Evolutionary conservation across 345 rosid genomes (phyloP), one percentile per base, ranked within the genome.

Genomic region (Schrenkiella parvula): DNA sequence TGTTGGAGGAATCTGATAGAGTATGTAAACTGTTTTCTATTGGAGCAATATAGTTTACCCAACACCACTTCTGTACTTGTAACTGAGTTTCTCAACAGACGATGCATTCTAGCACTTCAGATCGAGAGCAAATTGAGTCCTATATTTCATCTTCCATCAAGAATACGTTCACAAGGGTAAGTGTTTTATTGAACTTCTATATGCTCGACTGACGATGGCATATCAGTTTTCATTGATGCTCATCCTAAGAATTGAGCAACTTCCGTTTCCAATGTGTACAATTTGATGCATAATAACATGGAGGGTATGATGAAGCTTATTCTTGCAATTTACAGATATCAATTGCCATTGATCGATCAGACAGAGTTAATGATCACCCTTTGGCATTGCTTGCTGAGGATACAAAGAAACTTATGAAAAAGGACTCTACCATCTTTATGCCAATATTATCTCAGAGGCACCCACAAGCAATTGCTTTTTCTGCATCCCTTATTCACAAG

Each of bases 301-400:
- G 55, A 56, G 18, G 48, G 54, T 64, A 56, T 70, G 13, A 50
- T 70, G 48, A 48, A 47, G 57, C 57, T 77, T 47, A 64, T 56
- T 58, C 31, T 46, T 78, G 65, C 28, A 54, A 58, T 51, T 55
- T 80, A 78, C 95, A 95, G 99, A 75, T 76, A 59, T 78, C 87
- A 78, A 87, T 72, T 64, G 78, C 78, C 64, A 83, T 88, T 71
- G 98, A 91, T 53, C 86, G 82, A 79, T 81, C 86, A 75, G 95
- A 86, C 81, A 60, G 84, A 75, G 65, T 21, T 14, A 85, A 59
- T 50, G 97, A 88, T 47, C 96, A 89, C 83, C 88, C 80, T 78
- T 74, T 95, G 78, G 87, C 96, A 26, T 77, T 88, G 81, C 98
- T 95, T 80, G 98, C 98, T 25, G 89, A 88, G 74, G 97, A 95